These are phyloP conservation scores for Colletotrichum tropicicola DNA, from an alignment of 2,329 filamentous ascomycete species.

Conservation along the genomic window DNA sequence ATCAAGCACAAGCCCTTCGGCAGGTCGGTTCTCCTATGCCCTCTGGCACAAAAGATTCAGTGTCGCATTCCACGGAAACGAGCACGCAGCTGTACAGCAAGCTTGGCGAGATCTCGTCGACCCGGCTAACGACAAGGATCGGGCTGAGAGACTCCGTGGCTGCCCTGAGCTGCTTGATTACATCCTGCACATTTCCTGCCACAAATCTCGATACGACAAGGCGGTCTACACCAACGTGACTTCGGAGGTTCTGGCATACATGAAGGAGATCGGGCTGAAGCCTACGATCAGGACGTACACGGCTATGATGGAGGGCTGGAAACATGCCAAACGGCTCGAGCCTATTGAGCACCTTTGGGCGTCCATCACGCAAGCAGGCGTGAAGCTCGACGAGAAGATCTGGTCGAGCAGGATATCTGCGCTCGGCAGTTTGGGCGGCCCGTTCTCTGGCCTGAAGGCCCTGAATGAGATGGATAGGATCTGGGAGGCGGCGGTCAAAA, in stretches of 20 bases:
- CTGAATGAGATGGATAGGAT: constrained; percentile 71
- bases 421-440: constrained; percentile 64
- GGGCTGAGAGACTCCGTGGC: constrained; percentile 40
- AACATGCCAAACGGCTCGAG: constrained; percentile 63
- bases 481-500: constrained; percentile 59
- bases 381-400: constrained; percentile 69
- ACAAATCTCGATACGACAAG: constrained; percentile 11
- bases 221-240: constrained; percentile 9
- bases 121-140: constrained; percentile 34
- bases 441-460: constrained; percentile 66
- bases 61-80: constrained; percentile 13
- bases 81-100: neutral
- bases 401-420: constrained; percentile 79
- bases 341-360: constrained; percentile 74
- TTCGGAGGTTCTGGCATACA: constrained; percentile 47
- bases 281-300: constrained; percentile 76
- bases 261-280: constrained; percentile 57
- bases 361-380: constrained; percentile 64
- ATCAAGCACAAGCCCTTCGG: neutral
- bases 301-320: constrained; percentile 77
- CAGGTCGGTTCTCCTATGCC: constrained; percentile 16
- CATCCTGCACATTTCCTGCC: constrained; percentile 50
- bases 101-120: constrained; percentile 43
- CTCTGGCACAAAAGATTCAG: constrained; percentile 27
- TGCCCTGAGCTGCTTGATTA: constrained; percentile 48